These are phyloP conservation scores for Lentinus brumalis DNA, from an alignment of 768 basidiomycete species.

Conservation along the genomic window DNA sequence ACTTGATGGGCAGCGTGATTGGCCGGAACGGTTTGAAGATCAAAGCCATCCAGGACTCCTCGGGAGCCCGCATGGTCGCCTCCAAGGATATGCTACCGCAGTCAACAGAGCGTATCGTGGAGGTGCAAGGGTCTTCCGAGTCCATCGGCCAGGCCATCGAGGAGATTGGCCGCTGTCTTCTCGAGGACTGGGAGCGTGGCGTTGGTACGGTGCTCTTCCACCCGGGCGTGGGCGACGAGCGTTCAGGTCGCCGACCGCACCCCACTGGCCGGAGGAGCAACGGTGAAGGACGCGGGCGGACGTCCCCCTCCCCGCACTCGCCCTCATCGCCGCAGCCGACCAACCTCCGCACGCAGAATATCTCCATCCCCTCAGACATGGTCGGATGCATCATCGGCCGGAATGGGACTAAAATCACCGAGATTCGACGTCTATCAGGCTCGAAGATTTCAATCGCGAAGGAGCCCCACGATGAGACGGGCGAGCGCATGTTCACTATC, in stretches of 20 bases:
- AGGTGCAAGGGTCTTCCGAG: constrained; percentile 93
- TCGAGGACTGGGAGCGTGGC: constrained; percentile 97
- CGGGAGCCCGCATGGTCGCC: constrained; percentile 97
- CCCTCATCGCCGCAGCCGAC: constrained; percentile 54
- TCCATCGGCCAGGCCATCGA: constrained; percentile 91
- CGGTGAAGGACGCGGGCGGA: constrained; percentile 41
- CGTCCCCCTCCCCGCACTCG: constrained; percentile 53
- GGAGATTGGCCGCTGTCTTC: constrained; percentile 93
- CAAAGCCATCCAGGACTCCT: constrained; percentile 96
- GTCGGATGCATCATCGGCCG: constrained; percentile 96
- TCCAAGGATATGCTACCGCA: constrained; percentile 99
- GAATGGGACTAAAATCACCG: constrained; percentile 97
- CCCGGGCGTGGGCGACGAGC: constrained; percentile 83
- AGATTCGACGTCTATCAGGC: constrained; percentile 96
- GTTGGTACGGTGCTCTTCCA: constrained; percentile 95
- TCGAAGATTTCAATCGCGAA: constrained; percentile 99
- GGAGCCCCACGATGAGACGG: constrained; percentile 98
- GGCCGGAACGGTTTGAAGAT: constrained; percentile 96
- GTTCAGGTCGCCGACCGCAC: constrained; percentile 66
- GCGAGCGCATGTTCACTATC: constrained; percentile 99
- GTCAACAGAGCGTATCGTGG: constrained; percentile 98
- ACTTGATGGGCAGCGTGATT: constrained; percentile 99
- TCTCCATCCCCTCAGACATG: constrained; percentile 99
- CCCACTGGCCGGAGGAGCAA: constrained; percentile 47
- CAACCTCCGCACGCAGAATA: constrained; percentile 96